Evolutionary conservation across 1,284 basidiomycete genomes (phyloP), one percentile per base, ranked within the genome.

Genomic region (Xerocomus amazonicus): DNA sequence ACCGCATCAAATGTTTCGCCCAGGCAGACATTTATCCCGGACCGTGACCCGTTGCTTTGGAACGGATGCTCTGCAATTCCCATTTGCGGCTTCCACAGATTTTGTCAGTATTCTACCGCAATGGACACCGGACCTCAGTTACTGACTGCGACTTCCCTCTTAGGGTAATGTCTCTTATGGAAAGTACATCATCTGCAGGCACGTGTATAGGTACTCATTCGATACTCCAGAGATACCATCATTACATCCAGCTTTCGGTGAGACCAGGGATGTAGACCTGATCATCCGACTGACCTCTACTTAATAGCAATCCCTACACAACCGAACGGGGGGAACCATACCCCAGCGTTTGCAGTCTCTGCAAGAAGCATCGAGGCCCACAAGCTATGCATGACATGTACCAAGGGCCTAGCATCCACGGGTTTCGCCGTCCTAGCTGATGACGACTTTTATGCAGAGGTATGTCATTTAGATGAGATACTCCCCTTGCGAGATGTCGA

Each of bases 151-250:
- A 56, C 34, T 48, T 47, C 38, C 52, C 47, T 47, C 32, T 56
- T 50, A 87, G 84, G 84, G 84, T 0, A 87, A 87, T 53, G 75
- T 87, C 41, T 76, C 83, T 43, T 81, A 84, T 54, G 78, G 84
- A 81, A 65, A 58, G 71, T 60, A 16, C 47, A 63, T 56, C 47
- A 45, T 33, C 42, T 39, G 14, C 43, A 43, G 41, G 54, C 36
- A 51, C 50, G 9, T 45, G 14, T 39, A 27, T 47, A 47, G 55
- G 46, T 53, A 31, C 56, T 59, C 48, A 51, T 38, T 34, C 40
- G 42, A 41, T 42, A 34, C 45, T 49, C 41, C 52, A 87, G 84
- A 72, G 50, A 59, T 87, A 1, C 86, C 84, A 2, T 73, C 82
- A 1, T 65, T 88, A 8, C 84, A 88, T 59, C 85, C 84, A 17